These are phyloP conservation scores for Fusarium sarcochroum DNA, from an alignment of 2,329 filamentous ascomycete genomes.

Conservation along the genomic window DNA sequence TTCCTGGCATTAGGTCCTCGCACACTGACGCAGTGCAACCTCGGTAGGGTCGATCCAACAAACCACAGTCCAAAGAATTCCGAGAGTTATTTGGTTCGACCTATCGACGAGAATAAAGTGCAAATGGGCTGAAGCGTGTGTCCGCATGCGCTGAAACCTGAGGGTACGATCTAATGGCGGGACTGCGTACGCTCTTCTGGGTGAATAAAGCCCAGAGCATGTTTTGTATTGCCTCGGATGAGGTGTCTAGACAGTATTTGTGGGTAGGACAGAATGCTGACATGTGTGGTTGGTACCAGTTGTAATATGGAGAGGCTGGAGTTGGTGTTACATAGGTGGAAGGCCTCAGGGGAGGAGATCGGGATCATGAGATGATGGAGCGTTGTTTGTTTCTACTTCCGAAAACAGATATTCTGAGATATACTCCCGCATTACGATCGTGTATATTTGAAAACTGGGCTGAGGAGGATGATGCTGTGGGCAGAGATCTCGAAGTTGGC, in stretches of 20 bases:
- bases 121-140: not conserved
- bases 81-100: not conserved
- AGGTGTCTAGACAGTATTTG: not conserved
- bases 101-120: slow-evolving; percentile 8
- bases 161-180: not conserved
- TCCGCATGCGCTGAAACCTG: not conserved
- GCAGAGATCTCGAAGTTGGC: not conserved
- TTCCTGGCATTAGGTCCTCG: slow-evolving; percentile 25
- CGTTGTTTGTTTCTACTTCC: not conserved
- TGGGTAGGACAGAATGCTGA: slow-evolving; percentile 6
- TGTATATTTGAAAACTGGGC: no score
- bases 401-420: accelerated
- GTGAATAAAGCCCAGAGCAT: not conserved
- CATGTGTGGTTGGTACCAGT: slow-evolving; percentile 1
- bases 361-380: not conserved
- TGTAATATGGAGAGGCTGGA: slow-evolving; percentile 2
- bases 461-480: not conserved
- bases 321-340: slow-evolving; percentile 6
- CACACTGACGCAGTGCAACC: not conserved
- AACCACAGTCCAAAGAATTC: not conserved
- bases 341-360: slow-evolving; percentile 19
- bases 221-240: not conserved
- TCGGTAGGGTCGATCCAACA: not conserved
- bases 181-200: no score
- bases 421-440: accelerated